Evolutionary conservation across 2,329 filamentous ascomycete genomes (phyloP).

Genomic region (Aspergillus thermomutatus): DNA sequence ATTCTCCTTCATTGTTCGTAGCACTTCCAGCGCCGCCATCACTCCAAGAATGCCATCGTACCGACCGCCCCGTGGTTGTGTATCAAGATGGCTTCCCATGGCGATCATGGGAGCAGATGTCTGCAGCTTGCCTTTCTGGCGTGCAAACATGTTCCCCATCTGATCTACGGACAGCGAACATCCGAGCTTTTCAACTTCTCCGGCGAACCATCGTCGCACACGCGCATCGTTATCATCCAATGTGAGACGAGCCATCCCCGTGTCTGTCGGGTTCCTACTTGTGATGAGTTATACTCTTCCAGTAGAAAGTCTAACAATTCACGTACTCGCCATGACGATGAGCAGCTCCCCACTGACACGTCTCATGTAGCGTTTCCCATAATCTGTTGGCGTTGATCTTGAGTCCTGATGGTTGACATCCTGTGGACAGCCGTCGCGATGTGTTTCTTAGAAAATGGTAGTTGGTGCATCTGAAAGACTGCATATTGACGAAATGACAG

Average conservation of each 20-base stretch:
- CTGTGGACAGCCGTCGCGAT: background rate
- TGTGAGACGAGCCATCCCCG: conserved; percentile 67
- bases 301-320: background rate
- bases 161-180: conserved; percentile 63
- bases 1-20: conserved; percentile 63
- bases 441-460: background rate
- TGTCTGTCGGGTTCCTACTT: conserved; percentile 21
- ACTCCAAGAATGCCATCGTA: conserved; percentile 75
- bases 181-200: conserved; percentile 56
- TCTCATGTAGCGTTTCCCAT: conserved; percentile 29
- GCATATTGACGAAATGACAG: too few species aligned
- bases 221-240: conserved; percentile 66
- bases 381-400: conserved; percentile 26
- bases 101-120: conserved; percentile 28
- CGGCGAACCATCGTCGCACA: conserved; percentile 67
- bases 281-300: background rate
- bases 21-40: conserved; percentile 65
- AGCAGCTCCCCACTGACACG: conserved; percentile 30
- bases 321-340: conserved; percentile 29
- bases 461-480: background rate
- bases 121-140: conserved; percentile 14
- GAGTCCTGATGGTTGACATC: conserved; percentile 18
- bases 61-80: conserved; percentile 37
- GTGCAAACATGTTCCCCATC: conserved; percentile 47
- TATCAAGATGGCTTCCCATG: conserved; percentile 46